Evolutionary conservation across 2,329 filamentous ascomycete genomes (phyloP).

Genomic region (Colletotrichum scovillei): DNA sequence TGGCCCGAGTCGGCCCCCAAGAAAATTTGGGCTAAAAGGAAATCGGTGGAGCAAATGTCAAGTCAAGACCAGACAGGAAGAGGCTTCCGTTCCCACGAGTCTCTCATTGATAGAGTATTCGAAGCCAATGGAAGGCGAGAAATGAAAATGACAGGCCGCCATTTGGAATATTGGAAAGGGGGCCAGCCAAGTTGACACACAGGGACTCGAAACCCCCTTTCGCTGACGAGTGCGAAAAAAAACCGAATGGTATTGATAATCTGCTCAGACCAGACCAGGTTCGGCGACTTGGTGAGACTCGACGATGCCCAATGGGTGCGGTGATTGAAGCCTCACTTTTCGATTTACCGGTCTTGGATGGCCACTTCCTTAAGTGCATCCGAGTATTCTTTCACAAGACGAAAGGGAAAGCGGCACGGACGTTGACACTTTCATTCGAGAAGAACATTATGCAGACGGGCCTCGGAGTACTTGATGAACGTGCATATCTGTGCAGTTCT

Average conservation of each 20-base stretch:
- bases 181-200: constrained; percentile 15
- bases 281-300: constrained; percentile 29
- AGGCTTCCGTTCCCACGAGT: constrained; percentile 27
- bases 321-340: constrained; percentile 31
- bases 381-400: constrained; percentile 10
- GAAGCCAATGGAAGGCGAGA: constrained; percentile 22
- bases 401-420: not conserved
- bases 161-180: constrained; percentile 31
- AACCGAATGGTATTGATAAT: not conserved
- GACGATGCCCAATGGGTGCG: constrained; percentile 30
- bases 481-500: not conserved
- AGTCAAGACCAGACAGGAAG: constrained; percentile 28
- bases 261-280: constrained; percentile 5
- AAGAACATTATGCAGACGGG: constrained; percentile 13
- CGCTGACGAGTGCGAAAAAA: not conserved
- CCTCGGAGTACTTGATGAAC: not conserved
- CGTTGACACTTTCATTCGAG: constrained; percentile 6
- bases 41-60: constrained; percentile 23
- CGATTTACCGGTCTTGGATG: constrained; percentile 8
- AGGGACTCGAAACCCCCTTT: constrained; percentile 13
- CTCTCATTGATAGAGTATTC: constrained; percentile 2
- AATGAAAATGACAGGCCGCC: constrained; percentile 13
- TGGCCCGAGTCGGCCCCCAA: constrained; percentile 24
- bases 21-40: constrained; percentile 16
- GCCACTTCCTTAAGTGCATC: not conserved